Base-by-base conservation (phyloP, 2,329 filamentous ascomycete genomes). In the Fusarium protoensiforme region DNA sequence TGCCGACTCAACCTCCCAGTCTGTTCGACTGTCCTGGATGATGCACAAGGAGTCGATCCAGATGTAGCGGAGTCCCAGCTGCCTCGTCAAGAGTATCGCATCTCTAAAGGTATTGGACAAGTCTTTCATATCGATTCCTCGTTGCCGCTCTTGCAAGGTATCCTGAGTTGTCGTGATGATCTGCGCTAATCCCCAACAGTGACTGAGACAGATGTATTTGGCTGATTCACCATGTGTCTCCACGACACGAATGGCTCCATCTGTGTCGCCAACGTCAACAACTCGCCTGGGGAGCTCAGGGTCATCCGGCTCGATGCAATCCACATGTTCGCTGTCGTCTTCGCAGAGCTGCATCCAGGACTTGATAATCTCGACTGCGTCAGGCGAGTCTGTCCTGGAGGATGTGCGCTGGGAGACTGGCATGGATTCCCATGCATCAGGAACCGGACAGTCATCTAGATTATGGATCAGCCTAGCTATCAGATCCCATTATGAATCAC, bases 31-130 rank as follows among this genome's bases (percentile, higher is more conserved):
- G 33, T 75, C 74, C 38, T 77, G 74, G n/a, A 77, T 64, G 29
- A 77, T 77, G 56, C 74, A 57, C 9, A 57, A 27, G 2, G 54
- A 57, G 54, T 57, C 73, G 20, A 76, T 74, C 73, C 75, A 77
- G 7, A 77, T 29, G 41, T 78, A 78, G 0, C 22, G 43, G 31
- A 76, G 57, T 1, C 64, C 51, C 2, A 76, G 60, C 13, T 60
- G 38, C 27, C 71, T 64, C 0, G 69, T 58, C 3, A 72, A 29
- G 5, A 29, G 20, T 11, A 72, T 35, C 2, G 67, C 69, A 35
- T 72, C 66, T 24, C 39, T 20, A 38, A 72, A 71, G 13, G 65
- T 69, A 18, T 54, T 61, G 4, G 68, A 46, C 20, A 71, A 39
- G 7, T 48, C 38, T 9, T 20, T 20, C 11, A 68, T 43, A 2